Evolutionary conservation across 176 grass and related monocot genomes (phyloP).

Genomic region (Juncus inflexus): DNA sequence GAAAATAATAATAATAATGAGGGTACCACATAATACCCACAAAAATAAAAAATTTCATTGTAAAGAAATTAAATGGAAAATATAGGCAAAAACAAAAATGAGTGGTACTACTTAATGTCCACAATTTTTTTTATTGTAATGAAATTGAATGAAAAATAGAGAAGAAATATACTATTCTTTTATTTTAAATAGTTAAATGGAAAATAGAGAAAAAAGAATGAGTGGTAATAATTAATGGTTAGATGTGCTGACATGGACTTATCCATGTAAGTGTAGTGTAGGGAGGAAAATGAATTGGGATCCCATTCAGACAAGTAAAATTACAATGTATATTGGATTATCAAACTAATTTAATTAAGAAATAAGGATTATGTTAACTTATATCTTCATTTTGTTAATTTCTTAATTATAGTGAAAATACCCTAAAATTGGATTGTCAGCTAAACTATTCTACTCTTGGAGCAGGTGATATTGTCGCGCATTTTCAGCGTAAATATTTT

Average conservation of each 20-base stretch:
- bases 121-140: not conserved
- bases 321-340: no score
- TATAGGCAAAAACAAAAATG: not conserved
- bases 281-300: constrained; percentile 19
- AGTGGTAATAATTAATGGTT: constrained; percentile 5
- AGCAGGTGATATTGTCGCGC: no score
- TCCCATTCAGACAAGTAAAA: not conserved
- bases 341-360: no score
- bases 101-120: constrained; percentile 11
- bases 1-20: not conserved
- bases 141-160: not conserved
- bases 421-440: no score
- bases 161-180: no score
- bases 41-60: constrained; percentile 5
- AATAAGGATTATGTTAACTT: no score
- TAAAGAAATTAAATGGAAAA: constrained; percentile 3
- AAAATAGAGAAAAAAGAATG: constrained; percentile 1
- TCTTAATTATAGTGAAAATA: no score
- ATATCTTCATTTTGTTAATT: no score
- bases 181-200: no score
- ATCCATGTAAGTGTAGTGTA: constrained; percentile 20
- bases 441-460: no score
- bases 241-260: constrained; percentile 8
- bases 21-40: constrained; percentile 17
- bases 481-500: no score